Evolutionary conservation across 2,329 filamentous ascomycete genomes (phyloP).

Genomic region (Aureobasidium uvarum): DNA sequence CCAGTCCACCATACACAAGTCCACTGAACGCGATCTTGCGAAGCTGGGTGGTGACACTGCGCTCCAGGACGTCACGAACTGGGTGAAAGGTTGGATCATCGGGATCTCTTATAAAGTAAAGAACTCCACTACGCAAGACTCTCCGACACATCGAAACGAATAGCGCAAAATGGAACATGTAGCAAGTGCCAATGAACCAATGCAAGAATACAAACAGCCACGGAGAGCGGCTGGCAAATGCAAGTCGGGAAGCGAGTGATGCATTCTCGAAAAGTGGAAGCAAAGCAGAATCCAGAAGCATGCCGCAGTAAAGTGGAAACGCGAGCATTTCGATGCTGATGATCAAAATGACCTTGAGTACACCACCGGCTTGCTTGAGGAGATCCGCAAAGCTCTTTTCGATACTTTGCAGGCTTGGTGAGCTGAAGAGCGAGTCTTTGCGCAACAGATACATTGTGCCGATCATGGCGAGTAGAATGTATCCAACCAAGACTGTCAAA

Average conservation of each 20-base stretch:
- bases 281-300: constrained; percentile 83
- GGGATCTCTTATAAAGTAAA: constrained; percentile 97
- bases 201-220: constrained; percentile 93
- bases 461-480: constrained; percentile 69
- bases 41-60: constrained; percentile 86
- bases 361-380: constrained; percentile 89
- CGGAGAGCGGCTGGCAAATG: constrained; percentile 75
- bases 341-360: constrained; percentile 96
- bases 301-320: constrained; percentile 92
- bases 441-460: constrained; percentile 77
- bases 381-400: constrained; percentile 79
- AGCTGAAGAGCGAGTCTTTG: constrained; percentile 66
- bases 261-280: constrained; percentile 84
- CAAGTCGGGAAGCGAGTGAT: constrained; percentile 70
- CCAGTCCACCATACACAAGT: constrained; percentile 88
- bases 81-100: constrained; percentile 98
- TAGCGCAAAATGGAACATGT: constrained; percentile 99
- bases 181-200: constrained; percentile 98
- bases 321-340: constrained; percentile 99
- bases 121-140: constrained; percentile 89
- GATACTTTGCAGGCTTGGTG: constrained; percentile 54
- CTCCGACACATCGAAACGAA: constrained; percentile 99
- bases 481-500: constrained; percentile 78
- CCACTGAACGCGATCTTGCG: constrained; percentile 96
- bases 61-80: constrained; percentile 91